Conservation (phyloP, 257 asterid genomes). For the Handroanthus guayacan region DNA sequence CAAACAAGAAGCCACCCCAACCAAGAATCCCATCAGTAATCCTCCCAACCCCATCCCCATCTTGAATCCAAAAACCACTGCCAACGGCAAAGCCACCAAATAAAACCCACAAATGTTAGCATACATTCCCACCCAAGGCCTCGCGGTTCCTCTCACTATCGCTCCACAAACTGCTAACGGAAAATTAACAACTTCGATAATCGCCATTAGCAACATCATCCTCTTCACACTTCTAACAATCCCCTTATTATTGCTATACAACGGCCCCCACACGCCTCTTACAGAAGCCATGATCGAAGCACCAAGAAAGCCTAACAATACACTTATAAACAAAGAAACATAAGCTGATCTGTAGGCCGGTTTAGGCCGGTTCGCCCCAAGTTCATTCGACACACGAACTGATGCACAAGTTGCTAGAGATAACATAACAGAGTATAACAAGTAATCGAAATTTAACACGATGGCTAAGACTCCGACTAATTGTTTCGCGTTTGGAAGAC, state of each 20-base stretch:
- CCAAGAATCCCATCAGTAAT: slow-evolving; percentile 69
- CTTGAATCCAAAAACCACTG: slow-evolving; percentile 64
- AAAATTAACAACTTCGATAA: slow-evolving; percentile 70
- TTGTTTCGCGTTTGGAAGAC: slow-evolving; percentile 58
- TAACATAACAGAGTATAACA: slow-evolving; percentile 74
- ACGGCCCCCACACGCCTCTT: slow-evolving; percentile 68
- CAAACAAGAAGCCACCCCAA: slow-evolving; percentile 70
- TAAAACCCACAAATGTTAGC: slow-evolving; percentile 82
- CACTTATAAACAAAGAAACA: slow-evolving; percentile 43
- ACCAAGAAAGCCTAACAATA: slow-evolving; percentile 52
- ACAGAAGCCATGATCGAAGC: slow-evolving; percentile 57
- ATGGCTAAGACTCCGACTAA: slow-evolving; percentile 71
- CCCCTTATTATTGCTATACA: slow-evolving; percentile 67
- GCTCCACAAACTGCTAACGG: slow-evolving; percentile 90
- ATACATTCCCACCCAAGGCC: slow-evolving; percentile 78
- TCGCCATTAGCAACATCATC: slow-evolving; percentile 66
- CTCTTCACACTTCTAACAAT: slow-evolving; percentile 52
- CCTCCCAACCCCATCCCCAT: slow-evolving; percentile 70
- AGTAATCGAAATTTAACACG: slow-evolving; percentile 79
- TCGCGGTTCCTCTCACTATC: slow-evolving; percentile 83
- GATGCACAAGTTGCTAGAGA: slow-evolving; percentile 79
- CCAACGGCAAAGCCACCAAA: slow-evolving; percentile 71
- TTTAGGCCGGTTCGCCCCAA: slow-evolving; percentile 59
- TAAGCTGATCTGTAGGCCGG: slow-evolving; percentile 55
- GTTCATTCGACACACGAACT: slow-evolving; percentile 77